A percentile compares a stretch with the other conserved stretches of the same genome.
Conservation (phyloP, 2,329 filamentous ascomycete species). For the Penicillium fuscoglaucum region DNA sequence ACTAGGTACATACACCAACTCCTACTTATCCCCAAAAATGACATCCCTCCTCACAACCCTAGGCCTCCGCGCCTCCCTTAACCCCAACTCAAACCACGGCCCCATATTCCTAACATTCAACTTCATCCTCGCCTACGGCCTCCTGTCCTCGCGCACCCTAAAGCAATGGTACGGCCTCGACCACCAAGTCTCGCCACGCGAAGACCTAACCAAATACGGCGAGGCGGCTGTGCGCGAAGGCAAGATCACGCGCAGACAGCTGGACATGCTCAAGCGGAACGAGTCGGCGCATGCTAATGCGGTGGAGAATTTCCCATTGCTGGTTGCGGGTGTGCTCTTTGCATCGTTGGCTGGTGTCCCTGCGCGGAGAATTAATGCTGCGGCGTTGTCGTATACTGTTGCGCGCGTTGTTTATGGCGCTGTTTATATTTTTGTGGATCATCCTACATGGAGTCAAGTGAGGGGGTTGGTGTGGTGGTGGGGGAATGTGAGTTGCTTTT, state of each 20-base stretch:
- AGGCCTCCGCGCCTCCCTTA: neutral
- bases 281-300: slow-evolving; percentile 52
- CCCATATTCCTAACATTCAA: neutral
- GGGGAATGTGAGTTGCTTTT: slow-evolving; percentile 46
- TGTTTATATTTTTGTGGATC: slow-evolving; percentile 45
- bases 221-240: slow-evolving; percentile 45
- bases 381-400: slow-evolving; percentile 43
- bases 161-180: slow-evolving; percentile 49
- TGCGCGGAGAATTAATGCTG: slow-evolving; percentile 38
- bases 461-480: slow-evolving; percentile 47
- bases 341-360: slow-evolving; percentile 45
- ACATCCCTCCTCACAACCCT: neutral
- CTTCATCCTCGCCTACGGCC: slow-evolving; percentile 39
- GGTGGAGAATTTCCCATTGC: slow-evolving; percentile 35
- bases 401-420: slow-evolving; percentile 44
- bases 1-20: neutral
- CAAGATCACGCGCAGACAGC: slow-evolving; percentile 46
- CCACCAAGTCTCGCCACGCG: slow-evolving; percentile 50
- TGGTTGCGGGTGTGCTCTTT: slow-evolving; percentile 33
- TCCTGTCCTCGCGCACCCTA: slow-evolving; percentile 46
- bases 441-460: slow-evolving; percentile 36
- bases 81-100: neutral
- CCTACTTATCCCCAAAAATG: neutral
- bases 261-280: slow-evolving; percentile 47
- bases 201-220: slow-evolving; percentile 51